Percentiles rank a stretch among this genome's conserved stretches.
These are phyloP conservation scores for Diplosphaera chodatii DNA, from an alignment of 139 green algal species.

Conservation along the genomic window DNA sequence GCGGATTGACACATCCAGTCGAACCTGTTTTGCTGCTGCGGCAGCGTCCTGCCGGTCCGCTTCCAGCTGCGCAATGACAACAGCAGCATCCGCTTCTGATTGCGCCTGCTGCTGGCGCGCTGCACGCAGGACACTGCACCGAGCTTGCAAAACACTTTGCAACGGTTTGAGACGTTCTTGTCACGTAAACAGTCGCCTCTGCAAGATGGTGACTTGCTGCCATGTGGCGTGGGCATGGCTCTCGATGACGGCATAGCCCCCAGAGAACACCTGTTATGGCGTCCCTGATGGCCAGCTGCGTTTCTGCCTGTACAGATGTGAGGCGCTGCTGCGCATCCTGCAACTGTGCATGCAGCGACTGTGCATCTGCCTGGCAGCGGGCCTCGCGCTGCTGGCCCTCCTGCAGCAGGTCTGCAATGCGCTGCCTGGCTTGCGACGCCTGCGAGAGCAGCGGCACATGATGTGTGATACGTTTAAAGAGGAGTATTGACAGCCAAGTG, in stretches of 20 bases:
- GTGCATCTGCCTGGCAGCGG: too few relatives aligned
- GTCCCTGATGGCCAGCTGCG: not conserved
- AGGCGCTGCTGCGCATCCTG: not conserved
- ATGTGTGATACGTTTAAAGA: too few relatives aligned
- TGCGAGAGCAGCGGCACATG: too few relatives aligned
- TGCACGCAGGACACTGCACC: not conserved
- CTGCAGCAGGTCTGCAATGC: not conserved
- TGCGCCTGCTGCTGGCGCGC: not conserved
- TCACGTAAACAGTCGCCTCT: too few relatives aligned
- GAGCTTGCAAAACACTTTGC: too few relatives aligned
- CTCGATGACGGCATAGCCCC: too few relatives aligned
- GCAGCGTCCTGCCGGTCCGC: not conserved
- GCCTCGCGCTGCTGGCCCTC: not conserved
- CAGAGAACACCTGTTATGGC: not conserved
- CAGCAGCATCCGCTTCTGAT: not conserved
- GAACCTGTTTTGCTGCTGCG: not conserved
- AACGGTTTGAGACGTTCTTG: too few relatives aligned
- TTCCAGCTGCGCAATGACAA: not conserved
- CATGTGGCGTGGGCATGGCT: too few relatives aligned
- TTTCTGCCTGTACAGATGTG: not conserved
- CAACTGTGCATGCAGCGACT: not conserved
- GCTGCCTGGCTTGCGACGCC: not conserved
- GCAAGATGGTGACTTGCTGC: too few relatives aligned
- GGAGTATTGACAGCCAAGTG: too few relatives aligned
- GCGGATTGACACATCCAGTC: too few relatives aligned